Base-by-base conservation (phyloP, 179 eudicot genomes). In the Silene noctiflora region DNA sequence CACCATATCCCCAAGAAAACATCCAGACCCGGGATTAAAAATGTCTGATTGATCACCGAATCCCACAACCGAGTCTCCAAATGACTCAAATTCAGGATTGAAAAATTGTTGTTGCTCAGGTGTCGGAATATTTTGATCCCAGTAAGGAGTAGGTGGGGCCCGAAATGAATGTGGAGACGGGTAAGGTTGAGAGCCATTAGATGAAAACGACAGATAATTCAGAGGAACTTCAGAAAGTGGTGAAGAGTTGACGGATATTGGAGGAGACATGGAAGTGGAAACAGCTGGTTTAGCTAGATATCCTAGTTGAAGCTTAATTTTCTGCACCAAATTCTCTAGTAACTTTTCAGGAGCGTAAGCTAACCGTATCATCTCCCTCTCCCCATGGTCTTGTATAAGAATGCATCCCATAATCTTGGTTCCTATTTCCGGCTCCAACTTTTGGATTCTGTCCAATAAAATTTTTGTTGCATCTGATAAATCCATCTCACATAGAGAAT, bases 321-420 rank as follows among this genome's bases (percentile, higher is more conserved):
- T 78, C 0, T 83, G 69, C 8, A 90, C 85, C 81, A 87, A 76
- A 69, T 70, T 78, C 19, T 77, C 85, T 27, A 93, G 74, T 24
- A 80, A 56, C 55, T 51, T 71, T 48, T 92, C 94, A 0, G 98
- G 94, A 1, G 92, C 91, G 59, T 75, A 84, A 4, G 97, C 94
- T 55, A 90, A 77, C 3, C 93, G 81, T 51, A 92, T 88, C 88
- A 94, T 77, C 39, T 90, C 88, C 46, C 83, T 48, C 14, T 84
- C 88, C 17, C 83, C 83, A 33, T 78, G 74, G 69, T 82, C 85
- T 77, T 82, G 85, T 44, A 89, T 75, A 22, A 87, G 86, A 31
- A 92, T 79, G 67, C 81, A 82, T 9, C 94, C 94, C 59, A 88
- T 78, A 5, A 90, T 89, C 83, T 90, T 86, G 31, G 78, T 84